Percentiles rank a stretch among this genome's conserved stretches.
phyloP scores from a whole-genome alignment of 805 yeast genomes.

The Nakazawaea ambrosiae region DNA sequence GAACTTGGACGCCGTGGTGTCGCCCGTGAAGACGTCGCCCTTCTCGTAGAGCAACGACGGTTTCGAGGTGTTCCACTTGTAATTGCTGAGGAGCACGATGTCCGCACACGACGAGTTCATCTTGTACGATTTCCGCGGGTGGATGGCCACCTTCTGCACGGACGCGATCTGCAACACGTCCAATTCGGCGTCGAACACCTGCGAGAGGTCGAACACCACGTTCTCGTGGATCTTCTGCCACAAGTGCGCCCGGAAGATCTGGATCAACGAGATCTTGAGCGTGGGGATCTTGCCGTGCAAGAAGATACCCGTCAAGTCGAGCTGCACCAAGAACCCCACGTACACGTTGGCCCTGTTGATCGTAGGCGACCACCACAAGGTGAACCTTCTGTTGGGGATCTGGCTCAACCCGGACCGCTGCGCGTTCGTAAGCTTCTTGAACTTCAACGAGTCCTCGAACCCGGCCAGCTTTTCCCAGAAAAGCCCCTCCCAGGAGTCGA shows the following conservation, averaged over 20 bases:
- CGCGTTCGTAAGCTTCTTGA: slow-evolving; percentile 93
- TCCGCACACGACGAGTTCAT: slow-evolving; percentile 97
- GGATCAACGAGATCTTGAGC: slow-evolving; percentile 88
- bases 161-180: slow-evolving; percentile 76
- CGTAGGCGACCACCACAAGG: slow-evolving; percentile 99
- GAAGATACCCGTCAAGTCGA: slow-evolving; percentile 94
- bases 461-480: slow-evolving; percentile 99
- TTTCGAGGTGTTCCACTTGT: slow-evolving; percentile 74
- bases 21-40: slow-evolving; percentile 55
- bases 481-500: slow-evolving; percentile 96
- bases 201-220: slow-evolving; percentile 87
- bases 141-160: slow-evolving; percentile 88
- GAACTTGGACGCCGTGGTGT: slow-evolving; percentile 56
- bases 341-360: slow-evolving; percentile 96
- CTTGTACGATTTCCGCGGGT: slow-evolving; percentile 94
- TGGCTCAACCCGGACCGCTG: slow-evolving; percentile 96
- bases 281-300: slow-evolving; percentile 98
- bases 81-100: slow-evolving; percentile 64
- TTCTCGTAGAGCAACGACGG: slow-evolving; percentile 77
- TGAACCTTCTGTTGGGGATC: slow-evolving; percentile 94
- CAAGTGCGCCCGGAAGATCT: slow-evolving; percentile 93
- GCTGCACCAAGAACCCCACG: slow-evolving; percentile 93
- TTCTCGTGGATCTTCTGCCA: slow-evolving; percentile 99
- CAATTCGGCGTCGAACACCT: slow-evolving; percentile 81
- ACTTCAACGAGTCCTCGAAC: slow-evolving; percentile 91